A percentile compares a stretch with the other conserved stretches of the same genome.
Evolutionary conservation across 805 yeast genomes (phyloP).

Genomic region (Saturnispora sekii): DNA sequence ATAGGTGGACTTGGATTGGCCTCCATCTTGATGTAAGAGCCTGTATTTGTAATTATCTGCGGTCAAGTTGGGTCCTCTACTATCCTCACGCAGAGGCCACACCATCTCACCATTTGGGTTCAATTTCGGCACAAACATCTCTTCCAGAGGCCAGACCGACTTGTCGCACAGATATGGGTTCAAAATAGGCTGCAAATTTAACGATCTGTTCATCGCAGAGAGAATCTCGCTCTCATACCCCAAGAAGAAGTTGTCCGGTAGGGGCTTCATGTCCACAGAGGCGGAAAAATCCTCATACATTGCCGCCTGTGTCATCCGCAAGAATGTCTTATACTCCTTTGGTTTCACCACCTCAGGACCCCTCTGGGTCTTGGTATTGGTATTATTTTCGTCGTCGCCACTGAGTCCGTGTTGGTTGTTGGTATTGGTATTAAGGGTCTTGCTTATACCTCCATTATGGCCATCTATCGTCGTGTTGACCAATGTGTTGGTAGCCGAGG

Average conservation of each 20-base stretch:
- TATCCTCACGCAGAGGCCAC: conserved; percentile 33
- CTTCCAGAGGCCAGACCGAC: conserved; percentile 34
- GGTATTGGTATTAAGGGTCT: background rate
- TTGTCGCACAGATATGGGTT: conserved; percentile 52
- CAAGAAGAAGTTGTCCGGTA: conserved; percentile 69
- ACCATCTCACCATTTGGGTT: conserved; percentile 24
- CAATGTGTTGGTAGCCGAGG: background rate
- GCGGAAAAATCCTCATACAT: conserved; percentile 77
- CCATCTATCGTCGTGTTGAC: background rate
- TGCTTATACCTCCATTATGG: background rate
- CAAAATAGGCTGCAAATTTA: conserved; percentile 64
- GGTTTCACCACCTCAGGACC: conserved; percentile 36
- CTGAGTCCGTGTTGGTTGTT: background rate
- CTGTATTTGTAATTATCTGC: conserved; percentile 21
- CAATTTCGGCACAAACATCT: conserved; percentile 34
- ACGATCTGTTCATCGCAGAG: conserved; percentile 64
- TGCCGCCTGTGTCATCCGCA: conserved; percentile 73
- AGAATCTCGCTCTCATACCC: conserved; percentile 85
- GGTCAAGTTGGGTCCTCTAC: conserved; percentile 21
- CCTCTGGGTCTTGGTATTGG: background rate
- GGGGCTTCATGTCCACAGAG: conserved; percentile 70
- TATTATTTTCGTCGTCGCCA: background rate
- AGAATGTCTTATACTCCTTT: conserved; percentile 63
- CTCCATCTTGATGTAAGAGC: conserved; percentile 54
- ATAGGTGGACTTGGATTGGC: conserved; percentile 74